phyloP scores from a whole-genome alignment of 441 rosid genomes.

The Manihot esculenta region DNA sequence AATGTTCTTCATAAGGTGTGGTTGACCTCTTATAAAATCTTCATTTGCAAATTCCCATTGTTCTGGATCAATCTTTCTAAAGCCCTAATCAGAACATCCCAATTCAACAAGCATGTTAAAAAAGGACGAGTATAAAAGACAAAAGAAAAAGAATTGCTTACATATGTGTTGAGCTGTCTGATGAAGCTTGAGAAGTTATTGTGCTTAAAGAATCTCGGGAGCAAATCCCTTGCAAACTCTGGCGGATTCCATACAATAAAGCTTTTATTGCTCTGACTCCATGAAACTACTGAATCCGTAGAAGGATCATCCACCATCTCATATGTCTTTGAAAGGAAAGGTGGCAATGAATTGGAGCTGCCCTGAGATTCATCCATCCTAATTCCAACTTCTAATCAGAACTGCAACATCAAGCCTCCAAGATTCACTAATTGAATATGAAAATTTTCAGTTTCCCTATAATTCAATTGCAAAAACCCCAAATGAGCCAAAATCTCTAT shows the following conservation, averaged over 20 bases:
- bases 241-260: slow-evolving; percentile 83
- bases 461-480: slow-evolving; percentile 11
- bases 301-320: slow-evolving; percentile 93
- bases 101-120: slow-evolving; percentile 8
- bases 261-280: slow-evolving; percentile 69
- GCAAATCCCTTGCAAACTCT: slow-evolving; percentile 66
- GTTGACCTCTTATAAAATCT: slow-evolving; percentile 70
- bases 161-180: slow-evolving; percentile 97
- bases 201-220: slow-evolving; percentile 89
- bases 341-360: slow-evolving; percentile 73
- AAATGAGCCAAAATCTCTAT: neutral
- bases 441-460: neutral
- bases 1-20: slow-evolving; percentile 79
- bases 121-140: neutral
- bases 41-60: slow-evolving; percentile 96
- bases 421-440: slow-evolving; percentile 1
- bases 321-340: slow-evolving; percentile 79
- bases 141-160: slow-evolving; percentile 36
- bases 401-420: slow-evolving; percentile 18
- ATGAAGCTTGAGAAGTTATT: slow-evolving; percentile 93
- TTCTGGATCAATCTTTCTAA: slow-evolving; percentile 77
- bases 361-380: slow-evolving; percentile 78
- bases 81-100: slow-evolving; percentile 56
- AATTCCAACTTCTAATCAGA: slow-evolving; percentile 22
- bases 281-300: slow-evolving; percentile 69